Evolutionary conservation across 2,329 filamentous ascomycete genomes (phyloP), one percentile per base, ranked within the genome.

Genomic region (Paraphoma sp.): DNA sequence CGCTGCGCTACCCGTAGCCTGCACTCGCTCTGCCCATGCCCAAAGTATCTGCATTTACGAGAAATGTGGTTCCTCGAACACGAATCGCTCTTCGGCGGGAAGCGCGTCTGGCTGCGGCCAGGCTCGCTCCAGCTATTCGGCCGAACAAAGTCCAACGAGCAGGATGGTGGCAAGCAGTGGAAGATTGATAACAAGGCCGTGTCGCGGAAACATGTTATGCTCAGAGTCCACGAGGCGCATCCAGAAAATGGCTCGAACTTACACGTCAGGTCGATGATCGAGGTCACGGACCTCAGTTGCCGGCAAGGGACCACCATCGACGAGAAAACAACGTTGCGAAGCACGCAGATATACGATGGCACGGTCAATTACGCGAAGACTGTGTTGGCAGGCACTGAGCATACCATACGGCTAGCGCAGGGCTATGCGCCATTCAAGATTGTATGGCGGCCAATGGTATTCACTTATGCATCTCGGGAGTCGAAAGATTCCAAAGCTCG

Each of bases 111-210:
- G 93, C 83, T 97, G 59, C 87, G 89, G 55, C 93, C 93, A 1
- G 93, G 93, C 48, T 92, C 92, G 73, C 87, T 86, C 67, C 94
- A 95, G 75, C 84, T 97, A 17, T 91, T 97, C 73, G 94, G 94
- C 53, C 87, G 94, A 62, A 93, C 91, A 38, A 84, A 84, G 61
- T 83, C 90, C 69, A 82, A 87, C 86, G 69, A 71, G 18, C 62
- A 69, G 43, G 65, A 70, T 23, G 43, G 40, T 18, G 54, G 53
- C 31, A 74, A 70, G 48, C 71, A 67, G n/a, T 71, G 68, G 61
- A 87, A 85, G 23, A 90, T 97, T 64, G 86, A 89, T 6, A 86
- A 95, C 69, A 91, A 90, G 69, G 90, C 89, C 1, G 91, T 99
- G 47, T 99, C 95, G 31, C 85, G 94, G 54, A 92, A 95, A 70